A percentile compares a stretch with the other conserved stretches of the same genome.
These are phyloP conservation scores for Podospora appendiculata DNA, from an alignment of 495 filamentous ascomycete genomes.

Conservation along the genomic window DNA sequence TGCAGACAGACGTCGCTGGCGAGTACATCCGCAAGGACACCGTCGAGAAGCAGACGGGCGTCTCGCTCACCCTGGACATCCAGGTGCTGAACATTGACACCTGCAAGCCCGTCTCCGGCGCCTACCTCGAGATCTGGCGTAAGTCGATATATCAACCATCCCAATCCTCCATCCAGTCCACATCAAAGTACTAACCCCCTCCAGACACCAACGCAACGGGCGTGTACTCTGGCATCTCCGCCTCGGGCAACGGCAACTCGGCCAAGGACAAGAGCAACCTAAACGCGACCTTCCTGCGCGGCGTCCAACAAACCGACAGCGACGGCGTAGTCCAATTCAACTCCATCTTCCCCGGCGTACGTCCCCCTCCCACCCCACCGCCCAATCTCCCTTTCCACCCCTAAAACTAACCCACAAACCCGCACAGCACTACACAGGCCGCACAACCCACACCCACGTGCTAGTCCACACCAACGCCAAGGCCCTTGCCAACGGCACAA, in stretches of 20 bases:
- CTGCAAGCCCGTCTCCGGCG: conserved; percentile 44
- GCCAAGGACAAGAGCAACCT: conserved; percentile 11
- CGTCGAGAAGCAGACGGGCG: conserved; percentile 43
- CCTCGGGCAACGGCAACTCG: conserved; percentile 13
- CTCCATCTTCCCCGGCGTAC: conserved; percentile 42
- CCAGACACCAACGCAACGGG: conserved; percentile 34
- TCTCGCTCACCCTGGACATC: conserved; percentile 49
- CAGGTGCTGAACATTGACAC: conserved; percentile 49
- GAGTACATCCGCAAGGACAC: conserved; percentile 44
- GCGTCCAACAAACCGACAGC: conserved; percentile 40
- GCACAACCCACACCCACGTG: conserved; percentile 20
- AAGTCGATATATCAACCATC: not conserved
- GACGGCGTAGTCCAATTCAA: conserved; percentile 45
- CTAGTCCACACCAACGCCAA: conserved; percentile 32
- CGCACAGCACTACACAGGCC: conserved; percentile 34
- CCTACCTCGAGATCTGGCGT: conserved; percentile 52
- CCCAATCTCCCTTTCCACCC: too few species aligned
- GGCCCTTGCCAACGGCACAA: conserved; percentile 42
- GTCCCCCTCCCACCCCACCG: too few species aligned
- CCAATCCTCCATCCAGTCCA: not conserved
- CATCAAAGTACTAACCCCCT: not conserved
- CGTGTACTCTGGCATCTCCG: conserved; percentile 48
- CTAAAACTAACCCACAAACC: too few species aligned
- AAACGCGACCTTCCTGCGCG: conserved; percentile 42
- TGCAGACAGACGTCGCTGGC: conserved; percentile 14